phyloP scores from a whole-genome alignment of 2,329 filamentous ascomycete genomes.

The Sporothrix dimorphospora region DNA sequence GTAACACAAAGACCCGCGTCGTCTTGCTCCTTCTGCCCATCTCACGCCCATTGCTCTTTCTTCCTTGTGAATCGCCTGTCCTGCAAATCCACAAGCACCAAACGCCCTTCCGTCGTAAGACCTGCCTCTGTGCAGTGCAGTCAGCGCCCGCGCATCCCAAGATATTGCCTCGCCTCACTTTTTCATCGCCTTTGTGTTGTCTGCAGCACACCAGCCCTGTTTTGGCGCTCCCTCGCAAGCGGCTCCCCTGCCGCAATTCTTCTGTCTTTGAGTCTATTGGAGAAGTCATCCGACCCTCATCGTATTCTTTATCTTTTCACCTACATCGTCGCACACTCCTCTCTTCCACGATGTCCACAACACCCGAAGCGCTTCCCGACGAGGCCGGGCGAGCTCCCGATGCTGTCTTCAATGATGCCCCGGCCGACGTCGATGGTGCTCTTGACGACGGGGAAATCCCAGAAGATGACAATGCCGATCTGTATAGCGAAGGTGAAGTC shows the following conservation, averaged over 20 bases:
- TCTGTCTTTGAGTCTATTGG: not conserved
- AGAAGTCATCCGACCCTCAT: too few relatives aligned
- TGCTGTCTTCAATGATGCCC: slow-evolving; percentile 24
- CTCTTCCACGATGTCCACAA: slow-evolving; percentile 18
- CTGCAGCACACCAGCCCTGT: not conserved
- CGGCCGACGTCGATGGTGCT: slow-evolving; percentile 29
- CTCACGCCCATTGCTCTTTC: not conserved
- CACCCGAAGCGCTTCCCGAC: slow-evolving; percentile 19
- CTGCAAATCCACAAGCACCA: slow-evolving; percentile 6
- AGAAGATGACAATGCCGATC: slow-evolving; percentile 54
- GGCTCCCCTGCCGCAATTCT: not conserved
- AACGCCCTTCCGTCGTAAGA: not conserved
- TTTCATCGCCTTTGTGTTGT: not conserved
- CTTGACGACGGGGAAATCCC: slow-evolving; percentile 43
- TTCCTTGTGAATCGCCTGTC: slow-evolving; percentile 3
- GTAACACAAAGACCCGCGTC: slow-evolving; percentile 4
- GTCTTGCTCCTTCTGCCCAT: not conserved
- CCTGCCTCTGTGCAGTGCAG: not conserved
- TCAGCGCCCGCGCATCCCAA: not conserved
- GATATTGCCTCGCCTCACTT: not conserved
- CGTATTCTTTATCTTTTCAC: not conserved
- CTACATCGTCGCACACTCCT: not conserved
- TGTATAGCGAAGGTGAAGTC: slow-evolving; percentile 48
- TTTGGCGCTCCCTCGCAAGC: not conserved
- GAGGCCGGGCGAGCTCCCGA: slow-evolving; percentile 17